A percentile compares a stretch with the other conserved stretches of the same genome.
These are phyloP conservation scores for Yamadazyma sp. DNA, from an alignment of 1,139 yeast species.

Conservation along the genomic window DNA sequence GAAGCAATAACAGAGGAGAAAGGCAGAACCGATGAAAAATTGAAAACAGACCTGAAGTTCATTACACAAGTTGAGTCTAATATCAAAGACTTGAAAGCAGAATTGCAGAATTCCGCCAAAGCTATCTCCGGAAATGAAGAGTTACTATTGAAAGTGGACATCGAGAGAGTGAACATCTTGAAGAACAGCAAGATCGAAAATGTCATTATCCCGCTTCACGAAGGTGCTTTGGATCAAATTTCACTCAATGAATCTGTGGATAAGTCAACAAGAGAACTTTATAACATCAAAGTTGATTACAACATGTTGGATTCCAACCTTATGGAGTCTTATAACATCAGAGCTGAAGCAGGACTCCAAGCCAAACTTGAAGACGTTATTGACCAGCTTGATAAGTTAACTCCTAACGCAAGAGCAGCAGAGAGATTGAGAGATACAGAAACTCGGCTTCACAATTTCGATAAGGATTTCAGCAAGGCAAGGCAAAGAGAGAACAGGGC, in stretches of 20 bases:
- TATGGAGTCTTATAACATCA: slow-evolving; percentile 32
- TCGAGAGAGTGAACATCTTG: slow-evolving; percentile 61
- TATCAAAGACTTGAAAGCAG: slow-evolving; percentile 36
- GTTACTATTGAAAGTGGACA: slow-evolving; percentile 51
- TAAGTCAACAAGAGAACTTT: slow-evolving; percentile 39
- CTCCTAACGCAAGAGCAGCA: slow-evolving; percentile 80
- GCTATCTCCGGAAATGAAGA: slow-evolving; percentile 48
- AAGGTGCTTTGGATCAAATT: slow-evolving; percentile 56
- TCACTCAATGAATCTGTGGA: slow-evolving; percentile 46
- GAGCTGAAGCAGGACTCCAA: slow-evolving; percentile 52
- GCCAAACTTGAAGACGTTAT: slow-evolving; percentile 30
- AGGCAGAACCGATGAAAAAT: slow-evolving; percentile 20
- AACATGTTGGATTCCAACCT: slow-evolving; percentile 46
- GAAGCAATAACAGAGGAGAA: slow-evolving; percentile 46
- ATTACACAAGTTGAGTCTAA: slow-evolving; percentile 29
- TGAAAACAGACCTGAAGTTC: slow-evolving; percentile 28
- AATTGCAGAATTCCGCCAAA: slow-evolving; percentile 28
- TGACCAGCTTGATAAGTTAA: slow-evolving; percentile 57
- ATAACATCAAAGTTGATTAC: slow-evolving; percentile 58
- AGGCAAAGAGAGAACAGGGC: slow-evolving; percentile 62
- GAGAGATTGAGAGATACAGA: slow-evolving; percentile 76
- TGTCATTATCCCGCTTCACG: slow-evolving; percentile 60
- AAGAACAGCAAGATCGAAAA: slow-evolving; percentile 78
- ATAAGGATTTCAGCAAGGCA: slow-evolving; percentile 62
- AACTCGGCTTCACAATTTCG: slow-evolving; percentile 57